Evolutionary conservation across 192 early-diverging fungal genomes (phyloP).

Genomic region (Backusella psychrophila): DNA sequence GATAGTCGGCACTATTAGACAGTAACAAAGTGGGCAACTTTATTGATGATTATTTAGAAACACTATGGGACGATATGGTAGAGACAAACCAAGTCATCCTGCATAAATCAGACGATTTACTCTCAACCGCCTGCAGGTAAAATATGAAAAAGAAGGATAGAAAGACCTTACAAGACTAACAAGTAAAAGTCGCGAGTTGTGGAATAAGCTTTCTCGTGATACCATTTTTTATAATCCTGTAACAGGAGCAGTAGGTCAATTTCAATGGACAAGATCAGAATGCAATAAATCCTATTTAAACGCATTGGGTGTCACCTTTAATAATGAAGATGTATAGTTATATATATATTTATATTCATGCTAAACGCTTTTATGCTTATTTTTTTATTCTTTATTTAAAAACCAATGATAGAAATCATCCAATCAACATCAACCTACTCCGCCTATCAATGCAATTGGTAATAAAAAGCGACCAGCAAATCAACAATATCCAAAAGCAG

Average conservation of each 20-base stretch:
- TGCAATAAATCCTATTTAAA: constrained; percentile 31
- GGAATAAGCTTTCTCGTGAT: constrained; percentile 37
- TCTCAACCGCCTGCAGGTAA: constrained; percentile 25
- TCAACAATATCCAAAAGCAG: neutral
- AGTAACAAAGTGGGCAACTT: neutral
- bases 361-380: neutral
- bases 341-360: neutral
- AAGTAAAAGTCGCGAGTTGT: constrained; percentile 29
- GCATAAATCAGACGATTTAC: neutral
- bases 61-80: neutral
- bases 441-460: neutral
- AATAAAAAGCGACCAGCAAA: neutral
- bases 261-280: constrained; percentile 40
- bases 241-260: constrained; percentile 41
- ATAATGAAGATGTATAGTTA: constrained; percentile 24
- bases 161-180: too few species aligned
- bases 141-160: too few species aligned
- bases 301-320: constrained; percentile 35
- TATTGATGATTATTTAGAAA: neutral
- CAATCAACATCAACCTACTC: neutral
- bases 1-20: constrained; percentile 4
- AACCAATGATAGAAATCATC: neutral
- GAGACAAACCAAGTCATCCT: neutral
- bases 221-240: constrained; percentile 40
- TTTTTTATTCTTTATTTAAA: neutral